Percentiles rank a stretch among this genome's conserved stretches.
These are phyloP conservation scores for Glycyrrhiza uralensis DNA, from an alignment of 306 rosid genomes.

Conservation along the genomic window DNA sequence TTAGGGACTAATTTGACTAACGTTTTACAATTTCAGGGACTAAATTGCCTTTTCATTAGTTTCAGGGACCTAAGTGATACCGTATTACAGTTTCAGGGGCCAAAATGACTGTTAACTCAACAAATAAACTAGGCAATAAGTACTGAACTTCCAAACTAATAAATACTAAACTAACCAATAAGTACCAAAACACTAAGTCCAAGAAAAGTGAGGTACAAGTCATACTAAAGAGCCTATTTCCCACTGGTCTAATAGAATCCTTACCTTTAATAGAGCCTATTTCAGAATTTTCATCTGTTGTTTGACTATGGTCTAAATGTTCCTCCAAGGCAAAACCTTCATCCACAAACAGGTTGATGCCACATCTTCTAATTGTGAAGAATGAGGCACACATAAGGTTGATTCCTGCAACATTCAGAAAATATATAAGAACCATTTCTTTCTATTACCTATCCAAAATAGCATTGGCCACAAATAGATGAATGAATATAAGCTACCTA, in stretches of 20 bases:
- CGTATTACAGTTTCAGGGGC: too few species aligned
- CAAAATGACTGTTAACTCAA: too few species aligned
- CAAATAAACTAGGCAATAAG: too few species aligned
- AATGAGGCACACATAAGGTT: slow-evolving; percentile 81
- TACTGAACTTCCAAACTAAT: too few species aligned
- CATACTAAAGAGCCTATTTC: too few species aligned
- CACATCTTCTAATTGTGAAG: slow-evolving; percentile 65
- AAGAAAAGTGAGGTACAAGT: too few species aligned
- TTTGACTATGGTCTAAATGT: slow-evolving; percentile 94
- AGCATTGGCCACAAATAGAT: neutral
- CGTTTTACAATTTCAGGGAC: too few species aligned
- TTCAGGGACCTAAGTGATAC: too few species aligned
- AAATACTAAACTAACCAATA: too few species aligned
- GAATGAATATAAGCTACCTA: slow-evolving; percentile 29
- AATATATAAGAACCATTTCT: neutral
- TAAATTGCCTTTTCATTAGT: too few species aligned
- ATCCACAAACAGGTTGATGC: slow-evolving; percentile 62
- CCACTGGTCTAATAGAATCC: slow-evolving; percentile 51
- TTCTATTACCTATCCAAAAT: neutral
- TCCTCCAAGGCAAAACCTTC: slow-evolving; percentile 73
- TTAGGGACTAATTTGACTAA: too few species aligned
- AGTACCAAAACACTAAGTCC: too few species aligned
- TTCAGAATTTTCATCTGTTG: slow-evolving; percentile 91
- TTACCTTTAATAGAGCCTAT: slow-evolving; percentile 72
- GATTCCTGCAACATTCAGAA: slow-evolving; percentile 65